These are phyloP conservation scores for Datura wrightii DNA, from an alignment of 257 asterid species.

Conservation along the genomic window DNA sequence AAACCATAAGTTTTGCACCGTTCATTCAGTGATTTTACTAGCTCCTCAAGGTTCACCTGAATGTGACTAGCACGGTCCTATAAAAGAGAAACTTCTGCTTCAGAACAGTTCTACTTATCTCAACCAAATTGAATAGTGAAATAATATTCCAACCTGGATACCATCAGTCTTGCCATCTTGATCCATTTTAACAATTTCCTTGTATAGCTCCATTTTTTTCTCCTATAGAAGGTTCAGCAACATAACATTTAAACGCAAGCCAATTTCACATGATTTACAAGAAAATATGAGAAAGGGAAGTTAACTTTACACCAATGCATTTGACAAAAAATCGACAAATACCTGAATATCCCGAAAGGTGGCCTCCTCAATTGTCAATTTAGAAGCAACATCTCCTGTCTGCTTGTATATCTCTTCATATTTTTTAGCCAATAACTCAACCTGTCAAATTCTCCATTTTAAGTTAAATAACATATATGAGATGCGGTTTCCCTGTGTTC, in stretches of 20 bases:
- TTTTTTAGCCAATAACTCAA: conserved; percentile 79
- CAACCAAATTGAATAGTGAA: conserved; percentile 33
- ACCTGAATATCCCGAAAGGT: conserved; percentile 99
- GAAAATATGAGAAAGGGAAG: conserved; percentile 3
- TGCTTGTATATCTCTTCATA: conserved; percentile 95
- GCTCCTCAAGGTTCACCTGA: conserved; percentile 84
- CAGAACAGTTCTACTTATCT: conserved; percentile 34
- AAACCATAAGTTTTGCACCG: conserved; percentile 94
- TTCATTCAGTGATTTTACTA: conserved; percentile 81
- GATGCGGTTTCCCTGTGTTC: conserved; percentile 27
- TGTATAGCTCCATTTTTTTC: conserved; percentile 91
- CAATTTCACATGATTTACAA: conserved; percentile 34
- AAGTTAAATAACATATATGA: conserved; percentile 31
- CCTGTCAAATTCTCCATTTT: conserved; percentile 54
- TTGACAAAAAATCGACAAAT: conserved; percentile 29
- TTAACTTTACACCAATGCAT: conserved; percentile 32
- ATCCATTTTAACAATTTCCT: conserved; percentile 80
- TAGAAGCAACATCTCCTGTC: conserved; percentile 92
- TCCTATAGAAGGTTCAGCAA: conserved; percentile 55
- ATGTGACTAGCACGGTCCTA: conserved; percentile 79
- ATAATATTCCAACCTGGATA: conserved; percentile 58
- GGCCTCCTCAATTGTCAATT: conserved; percentile 91
- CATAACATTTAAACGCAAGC: not conserved
- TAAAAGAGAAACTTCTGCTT: conserved; percentile 36
- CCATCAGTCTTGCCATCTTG: conserved; percentile 69